Evolutionary conservation across 2,329 filamentous ascomycete species (phyloP).

Genomic region (Daldinia eschscholtzii): DNA sequence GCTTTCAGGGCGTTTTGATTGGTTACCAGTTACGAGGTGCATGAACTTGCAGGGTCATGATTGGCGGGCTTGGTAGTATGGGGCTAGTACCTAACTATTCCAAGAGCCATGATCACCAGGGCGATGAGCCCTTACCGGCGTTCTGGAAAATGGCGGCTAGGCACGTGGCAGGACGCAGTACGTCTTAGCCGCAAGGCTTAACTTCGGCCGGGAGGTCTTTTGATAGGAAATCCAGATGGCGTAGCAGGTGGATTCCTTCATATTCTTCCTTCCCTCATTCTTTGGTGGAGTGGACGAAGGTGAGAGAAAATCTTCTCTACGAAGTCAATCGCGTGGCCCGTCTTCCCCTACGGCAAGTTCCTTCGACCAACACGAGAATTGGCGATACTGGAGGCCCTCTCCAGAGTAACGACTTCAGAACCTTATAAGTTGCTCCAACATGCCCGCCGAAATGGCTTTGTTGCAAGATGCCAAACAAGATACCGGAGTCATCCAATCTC

Average conservation of each 20-base stretch:
- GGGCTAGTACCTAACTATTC: constrained; percentile 34
- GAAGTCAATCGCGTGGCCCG: constrained; percentile 20
- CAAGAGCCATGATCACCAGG: constrained; percentile 30
- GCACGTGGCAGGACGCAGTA: constrained; percentile 29
- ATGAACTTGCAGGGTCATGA: constrained; percentile 4
- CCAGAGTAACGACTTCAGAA: constrained; percentile 1
- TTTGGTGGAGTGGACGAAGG: constrained; percentile 21
- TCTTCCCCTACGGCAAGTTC: constrained; percentile 20
- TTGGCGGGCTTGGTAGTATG: constrained; percentile 36
- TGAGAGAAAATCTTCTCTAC: constrained; percentile 23
- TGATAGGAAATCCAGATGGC: constrained; percentile 29
- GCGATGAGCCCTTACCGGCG: constrained; percentile 11
- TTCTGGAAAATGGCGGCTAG: constrained; percentile 20
- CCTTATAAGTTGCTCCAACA: constrained; percentile 33
- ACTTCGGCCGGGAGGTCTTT: constrained; percentile 30
- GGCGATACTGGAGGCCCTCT: constrained; percentile 29
- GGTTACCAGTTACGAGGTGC: constrained; percentile 40
- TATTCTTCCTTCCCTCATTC: constrained; percentile 17
- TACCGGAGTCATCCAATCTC: constrained; percentile 11
- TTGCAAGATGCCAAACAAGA: constrained; percentile 23
- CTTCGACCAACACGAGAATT: constrained; percentile 22
- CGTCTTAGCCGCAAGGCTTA: constrained; percentile 26
- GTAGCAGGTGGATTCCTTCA: constrained; percentile 28
- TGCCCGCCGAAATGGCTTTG: constrained; percentile 31
- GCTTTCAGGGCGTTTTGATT: constrained; percentile 25